Percentiles rank a stretch among this genome's conserved stretches.
phyloP scores from a whole-genome alignment of 2,329 filamentous ascomycete species.

The Davidsoniella neocaledoniae region DNA sequence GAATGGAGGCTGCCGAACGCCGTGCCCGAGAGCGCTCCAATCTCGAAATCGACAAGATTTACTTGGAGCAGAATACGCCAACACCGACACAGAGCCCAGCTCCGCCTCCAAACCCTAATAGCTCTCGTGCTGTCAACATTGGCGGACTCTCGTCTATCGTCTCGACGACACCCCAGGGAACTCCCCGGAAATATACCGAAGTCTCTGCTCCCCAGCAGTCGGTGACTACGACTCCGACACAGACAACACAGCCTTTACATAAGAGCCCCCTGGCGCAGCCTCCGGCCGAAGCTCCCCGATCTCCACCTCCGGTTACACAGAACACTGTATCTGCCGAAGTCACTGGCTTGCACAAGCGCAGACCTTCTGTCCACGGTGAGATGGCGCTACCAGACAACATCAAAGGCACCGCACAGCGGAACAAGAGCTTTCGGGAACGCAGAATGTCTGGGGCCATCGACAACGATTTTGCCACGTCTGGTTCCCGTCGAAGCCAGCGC shows the following conservation, averaged over 20 bases:
- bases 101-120: conserved; percentile 1
- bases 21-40: conserved; percentile 46
- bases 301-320: neutral
- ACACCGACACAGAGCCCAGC: conserved; percentile 9
- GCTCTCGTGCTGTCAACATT: conserved; percentile 3
- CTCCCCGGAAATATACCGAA: neutral
- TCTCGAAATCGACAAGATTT: conserved; percentile 17
- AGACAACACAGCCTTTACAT: neutral
- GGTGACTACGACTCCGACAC: conserved; percentile 1
- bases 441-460: conserved; percentile 3
- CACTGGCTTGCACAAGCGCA: conserved; percentile 7
- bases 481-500: conserved; percentile 1
- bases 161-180: conserved; percentile 4
- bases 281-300: neutral
- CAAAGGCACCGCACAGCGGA: conserved; percentile 1
- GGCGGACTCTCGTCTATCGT: conserved; percentile 2
- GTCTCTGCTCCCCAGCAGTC: neutral
- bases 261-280: conserved; percentile 6
- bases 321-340: neutral
- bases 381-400: conserved; percentile 5
- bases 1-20: conserved; percentile 67
- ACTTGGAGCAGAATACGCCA: conserved; percentile 9
- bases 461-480: conserved; percentile 2
- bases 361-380: conserved; percentile 6
- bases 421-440: conserved; percentile 7